A percentile compares a stretch with the other conserved stretches of the same genome.
Evolutionary conservation across 805 yeast genomes (phyloP).

Genomic region (Ogataea wickerhamii): DNA sequence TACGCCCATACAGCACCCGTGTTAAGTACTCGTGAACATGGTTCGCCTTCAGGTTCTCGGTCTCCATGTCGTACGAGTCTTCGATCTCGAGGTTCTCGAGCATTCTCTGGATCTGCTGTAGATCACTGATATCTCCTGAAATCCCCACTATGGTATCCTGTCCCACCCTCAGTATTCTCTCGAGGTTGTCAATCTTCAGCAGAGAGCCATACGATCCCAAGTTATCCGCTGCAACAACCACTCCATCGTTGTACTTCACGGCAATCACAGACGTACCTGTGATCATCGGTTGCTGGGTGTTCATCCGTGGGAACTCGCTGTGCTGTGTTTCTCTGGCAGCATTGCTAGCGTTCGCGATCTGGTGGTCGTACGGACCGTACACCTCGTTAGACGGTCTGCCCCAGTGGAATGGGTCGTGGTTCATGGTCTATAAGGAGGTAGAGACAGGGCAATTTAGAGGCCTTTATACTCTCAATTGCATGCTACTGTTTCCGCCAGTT

Average conservation of each 20-base stretch:
- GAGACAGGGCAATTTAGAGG: too few species aligned
- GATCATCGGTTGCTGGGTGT: constrained; percentile 91
- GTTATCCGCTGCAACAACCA: constrained; percentile 92
- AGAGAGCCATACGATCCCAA: constrained; percentile 92
- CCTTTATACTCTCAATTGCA: too few species aligned
- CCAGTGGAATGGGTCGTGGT: constrained; percentile 94
- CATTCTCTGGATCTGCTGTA: constrained; percentile 74
- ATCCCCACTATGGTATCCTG: constrained; percentile 84
- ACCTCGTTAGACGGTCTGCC: constrained; percentile 85
- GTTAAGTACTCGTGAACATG: constrained; percentile 86
- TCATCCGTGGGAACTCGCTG: constrained; percentile 64
- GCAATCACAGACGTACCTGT: constrained; percentile 97
- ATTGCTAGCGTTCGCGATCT: constrained; percentile 61
- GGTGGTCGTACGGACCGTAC: constrained; percentile 76
- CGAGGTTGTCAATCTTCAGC: constrained; percentile 78
- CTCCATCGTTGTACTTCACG: constrained; percentile 84
- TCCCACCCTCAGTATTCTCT: constrained; percentile 84
- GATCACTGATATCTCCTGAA: constrained; percentile 91
- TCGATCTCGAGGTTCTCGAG: constrained; percentile 78
- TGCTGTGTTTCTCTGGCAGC: constrained; percentile 13
- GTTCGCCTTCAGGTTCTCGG: constrained; percentile 65
- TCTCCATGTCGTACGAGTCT: constrained; percentile 75
- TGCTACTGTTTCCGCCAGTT: too few species aligned
- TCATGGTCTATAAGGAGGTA: too few species aligned
- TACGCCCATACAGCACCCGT: constrained; percentile 77